Percentiles rank a stretch among this genome's conserved stretches.
These are phyloP conservation scores for Saksenaea oblongispora DNA, from an alignment of 371 early-diverging fungal species.

Conservation along the genomic window DNA sequence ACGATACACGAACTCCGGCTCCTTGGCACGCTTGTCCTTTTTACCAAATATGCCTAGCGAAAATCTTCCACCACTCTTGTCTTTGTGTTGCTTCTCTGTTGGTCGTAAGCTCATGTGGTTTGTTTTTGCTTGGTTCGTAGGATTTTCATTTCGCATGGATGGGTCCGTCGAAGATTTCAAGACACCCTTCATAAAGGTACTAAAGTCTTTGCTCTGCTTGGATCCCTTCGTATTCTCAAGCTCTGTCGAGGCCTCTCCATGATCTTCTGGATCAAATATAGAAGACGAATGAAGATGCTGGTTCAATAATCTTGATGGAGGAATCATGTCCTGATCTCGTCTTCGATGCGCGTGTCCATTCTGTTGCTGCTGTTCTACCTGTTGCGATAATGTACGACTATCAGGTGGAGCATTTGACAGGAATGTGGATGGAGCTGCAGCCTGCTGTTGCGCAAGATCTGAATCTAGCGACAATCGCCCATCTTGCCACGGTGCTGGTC, in stretches of 20 bases:
- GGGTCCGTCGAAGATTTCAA: conserved; percentile 8
- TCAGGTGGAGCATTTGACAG: neutral
- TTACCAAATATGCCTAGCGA: conserved; percentile 22
- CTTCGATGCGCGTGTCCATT: neutral
- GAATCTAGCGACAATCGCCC: neutral
- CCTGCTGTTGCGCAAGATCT: conserved; percentile 6
- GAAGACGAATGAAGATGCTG: neutral
- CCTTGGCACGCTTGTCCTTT: conserved; percentile 25
- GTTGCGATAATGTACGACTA: neutral
- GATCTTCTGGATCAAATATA: conserved; percentile 6
- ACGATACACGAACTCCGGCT: conserved; percentile 2
- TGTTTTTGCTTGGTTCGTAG: neutral
- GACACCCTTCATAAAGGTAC: conserved; percentile 26
- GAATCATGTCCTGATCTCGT: neutral
- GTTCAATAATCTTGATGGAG: neutral
- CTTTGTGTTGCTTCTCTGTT: neutral
- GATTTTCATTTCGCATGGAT: neutral
- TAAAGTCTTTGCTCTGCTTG: conserved; percentile 17
- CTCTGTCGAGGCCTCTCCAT: neutral
- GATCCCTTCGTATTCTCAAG: neutral
- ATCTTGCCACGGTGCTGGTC: neutral
- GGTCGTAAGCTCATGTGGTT: neutral
- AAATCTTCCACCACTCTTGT: conserved; percentile 10
- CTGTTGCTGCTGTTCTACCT: neutral
- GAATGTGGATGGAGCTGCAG: neutral